Base-by-base conservation (phyloP, 352 stramenopile genomes). In the Pythium vanterpoolii region DNA sequence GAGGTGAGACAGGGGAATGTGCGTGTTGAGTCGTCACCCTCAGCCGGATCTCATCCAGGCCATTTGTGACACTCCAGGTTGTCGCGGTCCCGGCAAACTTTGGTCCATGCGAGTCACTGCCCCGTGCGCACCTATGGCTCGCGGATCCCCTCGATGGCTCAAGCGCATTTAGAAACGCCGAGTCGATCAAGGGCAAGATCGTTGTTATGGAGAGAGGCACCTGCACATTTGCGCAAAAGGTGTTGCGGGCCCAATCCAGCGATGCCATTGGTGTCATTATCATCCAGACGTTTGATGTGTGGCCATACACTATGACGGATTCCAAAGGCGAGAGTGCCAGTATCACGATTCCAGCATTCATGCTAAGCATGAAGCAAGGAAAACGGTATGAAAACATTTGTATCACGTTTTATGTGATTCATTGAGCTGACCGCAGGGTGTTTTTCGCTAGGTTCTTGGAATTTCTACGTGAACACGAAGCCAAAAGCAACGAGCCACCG, bases 291-390 rank as follows among this genome's bases (percentile, higher is more conserved):
- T 65, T 76, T 19, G 79, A 90, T 46, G 64, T 93, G 8, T 93
- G 83, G 83, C 83, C 83, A 23, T 93, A 93, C 68, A 89, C 76
- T 18, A 93, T 93, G 83, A 93, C 80, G 26, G 83, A 93, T 59
- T 90, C 79, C 0, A 86, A 73, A 27, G 79, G 77, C 9, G 80
- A 90, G 63, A 85, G 80, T 61, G 64, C 65, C 11, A 48, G 57
- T 16, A 68, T 90, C 19, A 65, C 61, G 31, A 93, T 93, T 49
- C 83, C 83, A 21, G 72, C 81, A 9, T 90, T 90, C 58, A 93
- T 93, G 80, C 80, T 93, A 42, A 90, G 80, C 47, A 61, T 68
- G 9, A 87, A 86, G 54, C 76, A 87, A 51, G 83, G 83, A 64
- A 74, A 77, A 43, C 70, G 77, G 83, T 90, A 63, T 27, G 50